phyloP scores from a whole-genome alignment of 179 eudicot species.

The Silene noctiflora region DNA sequence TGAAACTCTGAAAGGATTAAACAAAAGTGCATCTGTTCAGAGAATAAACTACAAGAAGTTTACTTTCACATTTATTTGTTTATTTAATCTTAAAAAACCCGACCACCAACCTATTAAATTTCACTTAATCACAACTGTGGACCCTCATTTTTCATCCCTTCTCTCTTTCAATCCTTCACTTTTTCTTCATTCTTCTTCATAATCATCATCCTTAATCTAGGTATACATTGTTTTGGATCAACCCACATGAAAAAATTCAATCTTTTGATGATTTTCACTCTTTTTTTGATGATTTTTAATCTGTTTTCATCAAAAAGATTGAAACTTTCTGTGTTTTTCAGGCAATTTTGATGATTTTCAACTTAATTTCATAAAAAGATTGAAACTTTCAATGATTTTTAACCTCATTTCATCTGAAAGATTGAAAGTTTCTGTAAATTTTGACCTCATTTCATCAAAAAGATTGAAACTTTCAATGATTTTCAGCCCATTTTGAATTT shows the following conservation, averaged over 20 bases:
- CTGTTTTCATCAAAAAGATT: background rate
- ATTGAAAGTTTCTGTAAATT: background rate
- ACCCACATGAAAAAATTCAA: background rate
- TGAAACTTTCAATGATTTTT: background rate
- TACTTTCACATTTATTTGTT: background rate
- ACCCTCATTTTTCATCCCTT: conserved; percentile 7
- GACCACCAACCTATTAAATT: background rate
- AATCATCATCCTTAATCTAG: conserved; percentile 13
- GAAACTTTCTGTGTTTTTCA: background rate
- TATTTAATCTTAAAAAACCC: conserved; percentile 3
- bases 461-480: conserved; percentile 1
- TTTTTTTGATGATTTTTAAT: background rate
- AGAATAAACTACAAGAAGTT: no score
- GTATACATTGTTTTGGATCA: conserved; percentile 11
- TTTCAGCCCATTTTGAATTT: background rate
- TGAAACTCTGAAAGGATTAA: background rate
- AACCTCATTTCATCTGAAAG: background rate
- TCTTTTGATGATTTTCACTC: background rate
- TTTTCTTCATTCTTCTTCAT: conserved; percentile 12
- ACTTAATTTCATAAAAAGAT: background rate
- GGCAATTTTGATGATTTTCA: background rate
- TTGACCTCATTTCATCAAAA: background rate
- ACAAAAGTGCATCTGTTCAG: background rate
- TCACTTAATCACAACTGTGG: background rate
- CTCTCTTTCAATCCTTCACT: conserved; percentile 8